Base-by-base conservation (phyloP, 2,329 filamentous ascomycete species). In the Penicillium decumbens region DNA sequence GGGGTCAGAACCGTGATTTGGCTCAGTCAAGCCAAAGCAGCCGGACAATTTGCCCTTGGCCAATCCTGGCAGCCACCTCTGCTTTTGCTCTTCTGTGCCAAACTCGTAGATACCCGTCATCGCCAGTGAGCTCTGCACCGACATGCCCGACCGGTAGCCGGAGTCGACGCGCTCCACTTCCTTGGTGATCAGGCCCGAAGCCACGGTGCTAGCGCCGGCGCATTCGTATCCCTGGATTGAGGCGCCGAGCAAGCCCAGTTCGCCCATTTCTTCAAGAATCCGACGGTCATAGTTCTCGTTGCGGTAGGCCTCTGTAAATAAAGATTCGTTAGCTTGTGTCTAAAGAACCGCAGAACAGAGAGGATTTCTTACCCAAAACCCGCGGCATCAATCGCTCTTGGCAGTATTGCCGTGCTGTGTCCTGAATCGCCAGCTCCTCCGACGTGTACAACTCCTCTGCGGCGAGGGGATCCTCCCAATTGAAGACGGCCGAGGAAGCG, bases 101-200 rank as follows among this genome's bases (percentile, higher is more conserved):
- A 91, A 92, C 61, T 95, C 88, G 68, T 91, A 78, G 62, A 95
- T 95, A 24, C 88, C 89, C 20, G 89, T 90, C 91, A 95, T 95
- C 20, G 86, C 88, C n/a, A 95, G 77, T 1, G 90, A 93, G 53
- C 88, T 92, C 70, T 95, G 90, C 18, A 95, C 91, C 6, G 89
- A 95, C 86, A 95, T 95, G 57, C 88, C 90, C 42, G 89, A 95
- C 50, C 91, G 82, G 72, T 95, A 95, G 42, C 90, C 91, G 53
- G 88, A 93, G 67, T 95, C 90, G 25, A 95, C 88, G 49, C 89
- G 82, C 72, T 95, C 90, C 15, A 95, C 89, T 56, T 91, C 90
- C 65, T 89, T 83, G 18, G 89, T 95, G 69, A 95, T 95, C 56
- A 95, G 75, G 20, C 89, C 90, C n/a, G 86, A 87, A 7, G 90